Conservation (phyloP, 352 stramenopile species). For the Pythium oligandrum region DNA sequence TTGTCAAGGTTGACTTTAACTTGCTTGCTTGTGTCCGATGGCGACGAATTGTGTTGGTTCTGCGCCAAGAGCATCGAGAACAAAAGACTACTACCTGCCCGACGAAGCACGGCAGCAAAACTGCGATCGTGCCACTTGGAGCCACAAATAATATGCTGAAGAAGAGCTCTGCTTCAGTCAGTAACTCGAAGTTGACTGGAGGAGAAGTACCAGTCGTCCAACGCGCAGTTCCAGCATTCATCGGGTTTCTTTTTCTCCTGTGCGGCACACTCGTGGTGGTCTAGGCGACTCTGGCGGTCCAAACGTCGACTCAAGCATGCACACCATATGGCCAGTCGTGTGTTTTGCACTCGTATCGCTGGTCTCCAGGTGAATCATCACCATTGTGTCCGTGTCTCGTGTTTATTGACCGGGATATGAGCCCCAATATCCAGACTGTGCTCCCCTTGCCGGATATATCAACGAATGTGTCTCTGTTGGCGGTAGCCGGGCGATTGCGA, state of each 20-base stretch:
- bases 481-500: background rate
- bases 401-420: background rate
- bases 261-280: background rate
- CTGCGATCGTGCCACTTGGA: too few relatives aligned
- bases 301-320: background rate
- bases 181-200: background rate
- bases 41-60: constrained; percentile 9
- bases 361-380: too few relatives aligned
- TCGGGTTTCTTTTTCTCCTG: too few relatives aligned
- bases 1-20: constrained; percentile 31
- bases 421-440: background rate
- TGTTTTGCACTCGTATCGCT: background rate
- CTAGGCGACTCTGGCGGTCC: background rate
- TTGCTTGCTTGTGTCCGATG: constrained; percentile 25
- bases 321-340: background rate
- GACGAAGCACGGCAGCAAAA: background rate
- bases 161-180: background rate
- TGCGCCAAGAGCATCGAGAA: too few relatives aligned
- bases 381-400: background rate
- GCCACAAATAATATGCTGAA: too few relatives aligned
- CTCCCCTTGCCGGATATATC: background rate
- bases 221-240: too few relatives aligned
- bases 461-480: background rate
- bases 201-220: too few relatives aligned
- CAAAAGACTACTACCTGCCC: too few relatives aligned